These are phyloP conservation scores for Talaromyces proteolyticus DNA, from an alignment of 495 filamentous ascomycete genomes.

Conservation along the genomic window DNA sequence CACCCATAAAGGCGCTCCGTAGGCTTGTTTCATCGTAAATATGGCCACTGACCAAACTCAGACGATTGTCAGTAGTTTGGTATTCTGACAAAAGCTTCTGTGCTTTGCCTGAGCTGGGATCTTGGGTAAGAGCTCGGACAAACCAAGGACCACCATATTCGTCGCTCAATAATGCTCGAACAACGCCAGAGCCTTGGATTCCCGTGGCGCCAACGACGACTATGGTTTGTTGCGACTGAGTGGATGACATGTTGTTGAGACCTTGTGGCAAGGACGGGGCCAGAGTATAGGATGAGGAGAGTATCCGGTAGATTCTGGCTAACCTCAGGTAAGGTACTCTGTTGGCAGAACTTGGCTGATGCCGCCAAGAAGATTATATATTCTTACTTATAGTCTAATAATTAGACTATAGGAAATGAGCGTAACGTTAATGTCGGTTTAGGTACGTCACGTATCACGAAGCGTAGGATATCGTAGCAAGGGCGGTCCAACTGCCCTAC, in stretches of 20 bases:
- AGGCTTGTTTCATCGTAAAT: constrained; percentile 19
- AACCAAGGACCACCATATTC: constrained; percentile 16
- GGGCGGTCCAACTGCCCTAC: background rate
- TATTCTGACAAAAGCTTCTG: constrained; percentile 16
- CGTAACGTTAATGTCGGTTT: background rate
- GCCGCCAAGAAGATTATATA: background rate
- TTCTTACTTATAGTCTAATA: background rate
- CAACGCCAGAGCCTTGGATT: constrained; percentile 36
- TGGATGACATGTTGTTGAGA: constrained; percentile 4
- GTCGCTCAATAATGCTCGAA: constrained; percentile 21
- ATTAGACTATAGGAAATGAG: background rate
- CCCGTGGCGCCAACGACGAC: constrained; percentile 42
- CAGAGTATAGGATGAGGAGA: background rate
- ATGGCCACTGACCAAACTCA: constrained; percentile 11
- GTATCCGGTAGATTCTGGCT: no score
- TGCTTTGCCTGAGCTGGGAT: constrained; percentile 25
- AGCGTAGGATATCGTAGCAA: background rate
- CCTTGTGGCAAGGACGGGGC: background rate
- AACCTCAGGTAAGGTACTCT: no score
- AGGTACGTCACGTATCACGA: background rate
- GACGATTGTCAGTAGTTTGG: constrained; percentile 3
- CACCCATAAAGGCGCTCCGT: constrained; percentile 17
- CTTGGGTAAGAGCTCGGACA: constrained; percentile 37
- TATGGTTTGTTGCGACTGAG: constrained; percentile 19
- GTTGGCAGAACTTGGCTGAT: background rate